Evolutionary conservation across 192 early-diverging fungal genomes (phyloP).

Genomic region (Coemansia sp.): DNA sequence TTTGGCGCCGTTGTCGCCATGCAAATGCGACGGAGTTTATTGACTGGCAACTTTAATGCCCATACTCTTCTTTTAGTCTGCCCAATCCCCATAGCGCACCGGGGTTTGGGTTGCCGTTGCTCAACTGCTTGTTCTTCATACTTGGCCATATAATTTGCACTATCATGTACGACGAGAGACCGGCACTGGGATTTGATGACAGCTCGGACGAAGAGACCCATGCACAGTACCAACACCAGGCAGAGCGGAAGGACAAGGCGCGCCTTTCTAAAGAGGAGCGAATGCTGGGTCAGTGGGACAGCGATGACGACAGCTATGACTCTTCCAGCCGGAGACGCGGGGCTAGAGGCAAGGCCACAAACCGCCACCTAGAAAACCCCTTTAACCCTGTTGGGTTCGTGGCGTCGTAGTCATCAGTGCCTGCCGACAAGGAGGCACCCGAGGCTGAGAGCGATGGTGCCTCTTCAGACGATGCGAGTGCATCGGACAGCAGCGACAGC

Average conservation of each 20-base stretch:
- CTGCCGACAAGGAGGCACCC: neutral
- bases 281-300: constrained; percentile 45
- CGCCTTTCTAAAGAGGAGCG: constrained; percentile 20
- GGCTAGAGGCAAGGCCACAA: neutral
- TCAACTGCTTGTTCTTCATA: neutral
- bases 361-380: neutral
- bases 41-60: too few relatives aligned
- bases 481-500: constrained; percentile 10
- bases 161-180: constrained; percentile 8
- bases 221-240: neutral
- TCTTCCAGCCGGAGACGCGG: neutral
- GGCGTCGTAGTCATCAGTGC: too few relatives aligned
- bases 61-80: too few relatives aligned
- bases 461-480: neutral
- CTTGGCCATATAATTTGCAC: neutral
- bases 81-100: neutral
- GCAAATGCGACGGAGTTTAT: too few relatives aligned
- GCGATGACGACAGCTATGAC: neutral
- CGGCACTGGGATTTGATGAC: constrained; percentile 15
- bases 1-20: too few relatives aligned
- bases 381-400: constrained; percentile 27
- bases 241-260: neutral
- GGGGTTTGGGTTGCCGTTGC: neutral
- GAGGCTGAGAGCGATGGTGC: neutral
- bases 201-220: constrained; percentile 33